Conservation (phyloP, 495 filamentous ascomycete species). For the Jackrogersella multiformis region DNA sequence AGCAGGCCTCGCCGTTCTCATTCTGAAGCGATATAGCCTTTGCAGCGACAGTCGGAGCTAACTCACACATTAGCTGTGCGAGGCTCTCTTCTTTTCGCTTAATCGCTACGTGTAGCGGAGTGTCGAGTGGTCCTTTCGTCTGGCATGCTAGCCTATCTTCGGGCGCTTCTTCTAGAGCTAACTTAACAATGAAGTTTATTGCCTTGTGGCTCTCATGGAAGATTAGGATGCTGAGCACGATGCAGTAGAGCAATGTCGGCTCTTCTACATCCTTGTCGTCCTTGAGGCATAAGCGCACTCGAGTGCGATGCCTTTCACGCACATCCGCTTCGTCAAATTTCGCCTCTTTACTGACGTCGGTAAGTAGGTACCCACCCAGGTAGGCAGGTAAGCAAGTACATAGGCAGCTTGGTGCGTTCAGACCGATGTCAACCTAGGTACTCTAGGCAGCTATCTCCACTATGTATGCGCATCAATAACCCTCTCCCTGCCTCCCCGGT, state of each 20-base stretch:
- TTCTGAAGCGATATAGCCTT: conserved; percentile 26
- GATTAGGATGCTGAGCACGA: conserved; percentile 14
- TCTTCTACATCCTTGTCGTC: conserved; percentile 24
- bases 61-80: conserved; percentile 22
- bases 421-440: conserved; percentile 21
- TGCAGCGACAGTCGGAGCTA: conserved; percentile 16
- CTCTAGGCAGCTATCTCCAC: no score
- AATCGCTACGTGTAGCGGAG: conserved; percentile 23
- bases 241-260: conserved; percentile 18
- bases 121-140: conserved; percentile 17
- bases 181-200: conserved; percentile 20
- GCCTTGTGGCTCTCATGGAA: conserved; percentile 20
- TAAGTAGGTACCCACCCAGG: no score
- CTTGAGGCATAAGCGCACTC: conserved; percentile 22
- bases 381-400: no score
- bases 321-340: conserved; percentile 9
- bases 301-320: conserved; percentile 12
- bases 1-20: conserved; percentile 24
- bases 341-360: conserved; percentile 20
- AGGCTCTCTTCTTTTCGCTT: conserved; percentile 22
- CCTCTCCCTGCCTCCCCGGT: neutral
- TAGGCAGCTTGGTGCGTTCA: conserved; percentile 21
- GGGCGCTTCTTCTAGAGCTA: conserved; percentile 16
- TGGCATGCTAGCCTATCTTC: conserved; percentile 15
- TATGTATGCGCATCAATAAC: neutral